Conservation (phyloP, 2,329 filamentous ascomycete species). For the Cryphonectria carpinicola region DNA sequence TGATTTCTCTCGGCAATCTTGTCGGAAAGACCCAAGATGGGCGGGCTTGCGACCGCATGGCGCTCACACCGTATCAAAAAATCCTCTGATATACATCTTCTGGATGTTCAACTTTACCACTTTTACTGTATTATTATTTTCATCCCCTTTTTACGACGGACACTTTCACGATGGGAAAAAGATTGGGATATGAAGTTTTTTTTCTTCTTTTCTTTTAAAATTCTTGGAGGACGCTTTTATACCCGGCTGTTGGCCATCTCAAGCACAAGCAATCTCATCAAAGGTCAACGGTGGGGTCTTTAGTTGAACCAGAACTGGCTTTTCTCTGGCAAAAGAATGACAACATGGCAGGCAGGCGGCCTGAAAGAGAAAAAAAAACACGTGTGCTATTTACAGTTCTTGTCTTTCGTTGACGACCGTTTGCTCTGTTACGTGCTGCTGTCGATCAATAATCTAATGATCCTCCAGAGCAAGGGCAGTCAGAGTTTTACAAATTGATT, state of each 20-base stretch:
- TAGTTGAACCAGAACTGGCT: background rate
- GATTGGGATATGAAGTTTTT: constrained; percentile 3
- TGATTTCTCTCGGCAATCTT: background rate
- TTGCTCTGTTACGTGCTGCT: constrained; percentile 10
- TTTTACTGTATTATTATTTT: constrained; percentile 25
- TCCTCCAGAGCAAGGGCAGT: background rate
- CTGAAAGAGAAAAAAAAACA: constrained; percentile 10
- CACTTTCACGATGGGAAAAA: background rate
- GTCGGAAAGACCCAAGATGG: constrained; percentile 21
- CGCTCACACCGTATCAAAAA: background rate
- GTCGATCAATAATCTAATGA: background rate
- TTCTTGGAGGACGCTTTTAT: constrained; percentile 18
- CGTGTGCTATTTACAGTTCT: constrained; percentile 33
- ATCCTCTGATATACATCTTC: background rate
- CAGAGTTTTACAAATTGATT: constrained; percentile 17
- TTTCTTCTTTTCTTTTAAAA: background rate
- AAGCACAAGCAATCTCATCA: background rate
- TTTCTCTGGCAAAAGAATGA: constrained; percentile 5
- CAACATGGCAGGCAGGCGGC: background rate
- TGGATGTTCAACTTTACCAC: background rate
- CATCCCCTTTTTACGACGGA: background rate
- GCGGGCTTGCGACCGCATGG: constrained; percentile 16
- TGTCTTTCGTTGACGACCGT: constrained; percentile 29
- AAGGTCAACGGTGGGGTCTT: constrained; percentile 17
- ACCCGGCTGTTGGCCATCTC: constrained; percentile 18